These are phyloP conservation scores for Anisodus tanguticus DNA, from an alignment of 257 asterid genomes.

Conservation along the genomic window DNA sequence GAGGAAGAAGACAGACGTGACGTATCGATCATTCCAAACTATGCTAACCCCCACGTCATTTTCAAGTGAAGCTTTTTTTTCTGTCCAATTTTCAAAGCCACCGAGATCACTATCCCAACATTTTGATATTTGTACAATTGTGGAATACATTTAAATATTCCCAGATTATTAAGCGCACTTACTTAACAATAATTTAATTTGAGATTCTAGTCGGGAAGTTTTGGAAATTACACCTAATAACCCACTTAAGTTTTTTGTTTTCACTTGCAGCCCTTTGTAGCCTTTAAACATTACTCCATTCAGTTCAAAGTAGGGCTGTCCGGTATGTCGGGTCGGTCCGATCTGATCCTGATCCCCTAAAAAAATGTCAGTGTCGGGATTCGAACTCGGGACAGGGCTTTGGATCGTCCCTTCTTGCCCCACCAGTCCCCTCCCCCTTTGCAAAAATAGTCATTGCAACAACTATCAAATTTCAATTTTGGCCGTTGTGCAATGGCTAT, in stretches of 20 bases:
- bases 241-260: not conserved
- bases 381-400: too few relatives aligned
- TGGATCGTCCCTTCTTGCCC: too few relatives aligned
- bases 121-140: slow-evolving; percentile 6
- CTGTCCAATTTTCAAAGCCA: slow-evolving; percentile 56
- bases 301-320: too few relatives aligned
- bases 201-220: not conserved
- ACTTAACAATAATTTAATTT: not conserved
- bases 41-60: slow-evolving; percentile 54
- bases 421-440: too few relatives aligned
- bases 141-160: not conserved
- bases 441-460: too few relatives aligned
- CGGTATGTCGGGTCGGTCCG: too few relatives aligned
- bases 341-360: too few relatives aligned
- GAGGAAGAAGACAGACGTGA: slow-evolving; percentile 53
- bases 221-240: not conserved
- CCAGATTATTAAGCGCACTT: not conserved
- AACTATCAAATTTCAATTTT: too few relatives aligned
- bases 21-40: slow-evolving; percentile 64
- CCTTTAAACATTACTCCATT: too few relatives aligned
- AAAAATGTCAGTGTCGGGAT: too few relatives aligned
- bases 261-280: not conserved
- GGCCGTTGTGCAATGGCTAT: too few relatives aligned
- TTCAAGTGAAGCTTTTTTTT: slow-evolving; percentile 52
- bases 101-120: slow-evolving; percentile 19